A percentile compares a stretch with the other conserved stretches of the same genome.
These are phyloP conservation scores for Erodium trifolium DNA, from an alignment of 441 rosid species.

Conservation along the genomic window DNA sequence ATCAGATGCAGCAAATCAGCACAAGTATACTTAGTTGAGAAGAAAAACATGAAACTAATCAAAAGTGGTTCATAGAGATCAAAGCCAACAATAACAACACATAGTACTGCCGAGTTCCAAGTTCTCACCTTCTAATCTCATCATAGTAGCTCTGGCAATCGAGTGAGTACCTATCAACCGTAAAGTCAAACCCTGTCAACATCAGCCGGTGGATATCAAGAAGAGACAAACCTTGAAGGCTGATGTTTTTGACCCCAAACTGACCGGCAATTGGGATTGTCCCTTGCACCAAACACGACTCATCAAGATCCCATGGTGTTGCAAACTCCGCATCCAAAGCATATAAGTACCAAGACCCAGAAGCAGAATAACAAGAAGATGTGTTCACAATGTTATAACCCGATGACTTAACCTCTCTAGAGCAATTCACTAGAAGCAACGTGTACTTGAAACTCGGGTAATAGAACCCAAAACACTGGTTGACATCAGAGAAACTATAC, in stretches of 20 bases:
- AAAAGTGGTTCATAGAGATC: not conserved
- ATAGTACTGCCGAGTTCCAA: not conserved
- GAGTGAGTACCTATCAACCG: not conserved
- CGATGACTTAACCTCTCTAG: not conserved
- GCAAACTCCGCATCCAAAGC: not conserved
- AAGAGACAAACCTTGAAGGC: not conserved
- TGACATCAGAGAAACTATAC: not conserved
- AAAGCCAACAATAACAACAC: not conserved
- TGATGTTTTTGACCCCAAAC: not conserved
- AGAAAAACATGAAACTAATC: not conserved
- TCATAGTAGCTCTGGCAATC: conserved; percentile 1
- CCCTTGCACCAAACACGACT: not conserved
- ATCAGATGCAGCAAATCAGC: not conserved
- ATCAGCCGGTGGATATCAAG: not conserved
- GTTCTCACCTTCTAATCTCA: not conserved
- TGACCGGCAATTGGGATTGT: not conserved
- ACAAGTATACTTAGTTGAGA: too few relatives aligned
- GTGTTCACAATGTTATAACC: not conserved
- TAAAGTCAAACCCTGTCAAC: not conserved
- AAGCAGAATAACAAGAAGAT: not conserved
- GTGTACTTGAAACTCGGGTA: not conserved
- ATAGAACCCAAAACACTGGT: not conserved
- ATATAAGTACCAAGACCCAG: not conserved
- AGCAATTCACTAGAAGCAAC: not conserved
- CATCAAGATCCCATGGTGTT: not conserved